Base-by-base conservation (phyloP, 2,329 filamentous ascomycete genomes). In the Whalleya microplaca region DNA sequence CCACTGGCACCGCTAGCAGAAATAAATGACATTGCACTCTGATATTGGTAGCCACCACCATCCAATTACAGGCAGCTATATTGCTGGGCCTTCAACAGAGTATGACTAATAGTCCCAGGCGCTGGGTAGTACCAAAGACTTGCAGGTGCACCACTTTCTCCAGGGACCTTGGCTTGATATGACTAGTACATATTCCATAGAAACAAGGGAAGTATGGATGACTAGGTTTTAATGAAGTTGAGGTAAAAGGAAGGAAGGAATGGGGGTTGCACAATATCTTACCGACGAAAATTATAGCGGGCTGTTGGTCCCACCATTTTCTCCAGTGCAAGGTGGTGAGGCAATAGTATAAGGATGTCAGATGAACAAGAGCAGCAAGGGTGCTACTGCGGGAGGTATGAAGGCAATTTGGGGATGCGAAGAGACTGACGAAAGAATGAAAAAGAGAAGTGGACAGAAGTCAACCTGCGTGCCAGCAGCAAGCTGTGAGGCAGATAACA, bases 221-320 rank as follows among this genome's bases (percentile, higher is more conserved):
- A 9, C 23, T 9, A 27, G 23, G 23, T 27, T n/a, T 9, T 21
- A 45, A n/a, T 23, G 6, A 21, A 45, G 14, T 45, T 21, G 43
- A 23, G 18, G n/a, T n/a, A n/a, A n/a, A 9, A 21, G 43, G 9
- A 19, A 4, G 21, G 21, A 23, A 7, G 43, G 8, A 29, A 4
- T 23, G 12, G 21, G 21, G 14, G 20, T 40, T 21, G 16, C 45
- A 46, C 41, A 32, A 21, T 21, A 48, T 21, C 45, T 48, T 48
- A 48, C 45, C 45, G 45, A 12, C 45, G 45, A n/a, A 48, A 23
- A n/a, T 21, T 21, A 20, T 48, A 48, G 27, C 45, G 45, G 8
- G 7, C 8, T 21, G 8, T 12, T 16, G 29, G 23, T 20, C 32
- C 29, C 18, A n/a, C 45, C 45, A 48, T 48, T 9, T 18, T 48